These are phyloP conservation scores for Dryadomyces sulphureus DNA, from an alignment of 2,329 filamentous ascomycete species.

Conservation along the genomic window DNA sequence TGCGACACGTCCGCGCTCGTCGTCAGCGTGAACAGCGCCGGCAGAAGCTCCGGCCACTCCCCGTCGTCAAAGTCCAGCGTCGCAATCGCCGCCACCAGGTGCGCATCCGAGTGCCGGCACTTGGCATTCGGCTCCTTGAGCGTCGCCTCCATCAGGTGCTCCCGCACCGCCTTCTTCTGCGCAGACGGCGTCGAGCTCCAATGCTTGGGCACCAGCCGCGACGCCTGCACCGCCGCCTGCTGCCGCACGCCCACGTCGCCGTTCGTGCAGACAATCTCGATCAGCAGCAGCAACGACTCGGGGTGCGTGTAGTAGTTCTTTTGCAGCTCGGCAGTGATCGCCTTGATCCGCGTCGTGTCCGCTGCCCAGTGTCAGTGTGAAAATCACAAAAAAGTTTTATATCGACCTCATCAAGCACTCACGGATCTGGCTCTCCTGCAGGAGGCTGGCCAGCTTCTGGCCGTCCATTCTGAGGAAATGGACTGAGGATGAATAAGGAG, in stretches of 20 bases:
- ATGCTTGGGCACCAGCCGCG: conserved; percentile 70
- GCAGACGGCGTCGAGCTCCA: conserved; percentile 61
- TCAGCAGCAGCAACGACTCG: conserved; percentile 67
- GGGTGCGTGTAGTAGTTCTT: conserved; percentile 86
- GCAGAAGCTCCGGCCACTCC: conserved; percentile 71
- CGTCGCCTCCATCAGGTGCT: conserved; percentile 70
- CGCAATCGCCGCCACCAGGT: conserved; percentile 76
- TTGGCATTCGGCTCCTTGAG: conserved; percentile 64
- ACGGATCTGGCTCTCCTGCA: conserved; percentile 81
- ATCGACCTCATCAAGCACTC: conserved; percentile 24
- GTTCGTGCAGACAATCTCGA: conserved; percentile 78
- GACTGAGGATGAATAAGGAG: not conserved
- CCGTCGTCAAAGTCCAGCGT: conserved; percentile 75
- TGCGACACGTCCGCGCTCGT: conserved; percentile 61
- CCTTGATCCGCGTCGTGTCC: conserved; percentile 78
- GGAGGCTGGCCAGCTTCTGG: conserved; percentile 71
- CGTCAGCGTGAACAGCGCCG: conserved; percentile 64
- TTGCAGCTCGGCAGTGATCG: conserved; percentile 77
- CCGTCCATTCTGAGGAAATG: conserved; percentile 48
- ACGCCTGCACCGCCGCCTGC: conserved; percentile 79
- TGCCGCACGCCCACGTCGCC: conserved; percentile 61
- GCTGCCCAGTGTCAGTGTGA: conserved; percentile 33
- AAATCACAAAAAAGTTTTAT: conserved; percentile 5
- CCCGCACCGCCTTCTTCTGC: conserved; percentile 68
- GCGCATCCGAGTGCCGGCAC: conserved; percentile 73